Evolutionary conservation across 108 stramenopile species (phyloP).

Genomic region (Parietichytrium sp.): DNA sequence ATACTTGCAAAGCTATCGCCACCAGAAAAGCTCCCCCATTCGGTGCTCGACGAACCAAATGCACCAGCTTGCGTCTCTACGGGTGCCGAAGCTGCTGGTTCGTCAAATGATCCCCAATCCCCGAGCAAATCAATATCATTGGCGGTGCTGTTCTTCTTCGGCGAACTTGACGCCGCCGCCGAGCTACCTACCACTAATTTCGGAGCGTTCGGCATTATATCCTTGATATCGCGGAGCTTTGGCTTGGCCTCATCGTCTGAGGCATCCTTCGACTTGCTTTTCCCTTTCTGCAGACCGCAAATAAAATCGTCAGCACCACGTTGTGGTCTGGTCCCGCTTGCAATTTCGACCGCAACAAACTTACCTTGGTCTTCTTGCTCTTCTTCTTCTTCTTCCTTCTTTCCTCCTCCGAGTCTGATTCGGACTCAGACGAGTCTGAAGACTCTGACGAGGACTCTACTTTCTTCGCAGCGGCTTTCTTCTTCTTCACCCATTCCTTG

Average conservation of each 20-base stretch:
- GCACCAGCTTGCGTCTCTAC: background rate
- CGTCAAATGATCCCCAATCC: background rate
- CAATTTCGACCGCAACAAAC: no score
- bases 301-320: no score
- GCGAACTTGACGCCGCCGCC: background rate
- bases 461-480: background rate
- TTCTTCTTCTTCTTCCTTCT: background rate
- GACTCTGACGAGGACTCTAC: background rate
- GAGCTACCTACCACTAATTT: background rate
- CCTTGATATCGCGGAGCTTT: background rate
- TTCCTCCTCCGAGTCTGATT: slow-evolving; percentile 28
- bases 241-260: no score
- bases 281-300: no score
- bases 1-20: background rate
- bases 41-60: background rate
- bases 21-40: background rate
- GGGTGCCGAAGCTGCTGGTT: no score
- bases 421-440: background rate
- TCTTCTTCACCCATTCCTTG: slow-evolving; percentile 1
- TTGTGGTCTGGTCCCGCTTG: no score
- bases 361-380: no score
- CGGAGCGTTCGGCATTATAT: slow-evolving; percentile 32
- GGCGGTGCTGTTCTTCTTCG: background rate
- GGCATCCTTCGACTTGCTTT: no score
- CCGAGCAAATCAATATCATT: background rate